These are phyloP conservation scores for Carpinus fangiana DNA, from an alignment of 306 rosid species.

Conservation along the genomic window DNA sequence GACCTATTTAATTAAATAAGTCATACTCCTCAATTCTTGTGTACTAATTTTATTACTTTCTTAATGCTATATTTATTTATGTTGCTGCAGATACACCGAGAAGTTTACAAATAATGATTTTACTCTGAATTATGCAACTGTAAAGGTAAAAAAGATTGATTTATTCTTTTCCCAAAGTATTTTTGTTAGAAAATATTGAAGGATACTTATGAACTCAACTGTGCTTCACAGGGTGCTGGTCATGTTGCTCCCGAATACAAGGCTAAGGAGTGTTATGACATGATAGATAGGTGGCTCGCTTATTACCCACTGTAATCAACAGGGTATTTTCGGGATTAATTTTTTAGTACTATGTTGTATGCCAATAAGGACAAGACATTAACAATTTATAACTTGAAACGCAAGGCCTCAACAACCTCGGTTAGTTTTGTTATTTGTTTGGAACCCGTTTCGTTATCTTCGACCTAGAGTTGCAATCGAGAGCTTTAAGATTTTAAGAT, in stretches of 20 bases:
- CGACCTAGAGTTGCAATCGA: too few species aligned
- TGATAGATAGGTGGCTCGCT: conserved; percentile 32
- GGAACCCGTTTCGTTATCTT: too few species aligned
- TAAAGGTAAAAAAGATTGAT: conserved; percentile 15
- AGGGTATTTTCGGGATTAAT: neutral
- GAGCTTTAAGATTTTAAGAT: too few species aligned
- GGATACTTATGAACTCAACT: neutral
- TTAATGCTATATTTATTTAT: neutral
- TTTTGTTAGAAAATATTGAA: neutral
- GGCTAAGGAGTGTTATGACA: conserved; percentile 29
- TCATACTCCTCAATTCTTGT: too few species aligned
- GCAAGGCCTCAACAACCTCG: too few species aligned
- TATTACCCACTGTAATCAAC: conserved; percentile 17
- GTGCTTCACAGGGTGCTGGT: conserved; percentile 25
- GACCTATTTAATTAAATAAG: too few species aligned
- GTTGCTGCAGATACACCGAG: conserved; percentile 30
- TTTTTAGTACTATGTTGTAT: neutral
- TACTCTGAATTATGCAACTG: conserved; percentile 18
- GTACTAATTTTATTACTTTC: neutral
- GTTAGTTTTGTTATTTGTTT: too few species aligned
- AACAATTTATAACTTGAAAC: too few species aligned
- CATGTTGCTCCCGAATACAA: conserved; percentile 34
- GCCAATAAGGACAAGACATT: too few species aligned
- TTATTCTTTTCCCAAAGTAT: neutral
- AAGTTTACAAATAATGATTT: conserved; percentile 13